phyloP scores from a whole-genome alignment of 345 rosid species.

The Triadica sebifera region DNA sequence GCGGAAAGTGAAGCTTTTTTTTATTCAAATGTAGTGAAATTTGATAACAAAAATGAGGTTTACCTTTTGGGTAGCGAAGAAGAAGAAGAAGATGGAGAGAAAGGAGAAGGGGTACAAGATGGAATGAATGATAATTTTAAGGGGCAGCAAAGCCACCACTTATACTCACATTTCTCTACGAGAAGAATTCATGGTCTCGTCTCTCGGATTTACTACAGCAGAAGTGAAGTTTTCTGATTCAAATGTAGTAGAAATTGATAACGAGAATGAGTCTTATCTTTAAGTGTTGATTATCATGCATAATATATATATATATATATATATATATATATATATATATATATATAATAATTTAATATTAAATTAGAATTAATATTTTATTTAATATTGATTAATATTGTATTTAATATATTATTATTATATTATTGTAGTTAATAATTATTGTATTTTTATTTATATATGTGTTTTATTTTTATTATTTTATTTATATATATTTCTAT shows the following conservation, averaged over 20 bases:
- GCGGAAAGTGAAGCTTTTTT: slow-evolving; percentile 60
- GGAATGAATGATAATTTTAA: slow-evolving; percentile 20
- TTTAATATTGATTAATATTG: too few relatives aligned
- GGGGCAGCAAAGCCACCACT: slow-evolving; percentile 76
- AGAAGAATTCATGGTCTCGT: slow-evolving; percentile 48
- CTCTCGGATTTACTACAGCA: slow-evolving; percentile 6
- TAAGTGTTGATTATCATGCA: too few relatives aligned
- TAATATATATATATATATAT: too few relatives aligned
- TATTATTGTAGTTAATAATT: too few relatives aligned
- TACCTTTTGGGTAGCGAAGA: slow-evolving; percentile 22
- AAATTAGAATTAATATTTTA: too few relatives aligned
- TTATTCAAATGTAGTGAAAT: slow-evolving; percentile 42
- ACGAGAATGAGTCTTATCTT: slow-evolving; percentile 17
- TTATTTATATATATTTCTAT: too few relatives aligned
- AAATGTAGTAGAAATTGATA: slow-evolving; percentile 32
- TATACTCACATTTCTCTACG: slow-evolving; percentile 79
- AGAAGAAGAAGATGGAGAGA: slow-evolving; percentile 34
- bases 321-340: too few relatives aligned
- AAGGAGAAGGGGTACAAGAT: slow-evolving; percentile 27
- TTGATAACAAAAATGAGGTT: slow-evolving; percentile 18
- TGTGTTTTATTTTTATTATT: too few relatives aligned
- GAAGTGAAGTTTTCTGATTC: slow-evolving; percentile 65
- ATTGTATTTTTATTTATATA: too few relatives aligned
- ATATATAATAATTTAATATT: too few relatives aligned
- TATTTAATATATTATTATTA: too few relatives aligned